These are phyloP conservation scores for Castanopsis chinensis DNA, from an alignment of 306 rosid genomes.

Conservation along the genomic window DNA sequence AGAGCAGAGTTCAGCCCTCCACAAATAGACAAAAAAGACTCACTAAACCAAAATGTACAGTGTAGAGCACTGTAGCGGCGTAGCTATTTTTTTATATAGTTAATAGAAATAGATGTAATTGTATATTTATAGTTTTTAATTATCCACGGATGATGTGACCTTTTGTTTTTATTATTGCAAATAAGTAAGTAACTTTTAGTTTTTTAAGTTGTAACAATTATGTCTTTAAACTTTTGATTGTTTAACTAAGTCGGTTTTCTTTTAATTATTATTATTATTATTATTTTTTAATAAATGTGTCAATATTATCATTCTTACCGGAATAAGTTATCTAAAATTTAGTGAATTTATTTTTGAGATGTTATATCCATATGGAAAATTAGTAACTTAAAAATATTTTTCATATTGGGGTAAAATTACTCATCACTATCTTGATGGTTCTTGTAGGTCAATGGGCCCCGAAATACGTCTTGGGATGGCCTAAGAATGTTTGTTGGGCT, in stretches of 20 bases:
- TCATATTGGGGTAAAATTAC: too few relatives aligned
- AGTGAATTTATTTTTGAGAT: neutral
- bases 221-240: neutral
- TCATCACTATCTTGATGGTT: too few relatives aligned
- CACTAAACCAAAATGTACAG: too few relatives aligned
- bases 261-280: neutral
- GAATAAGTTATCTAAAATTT: neutral
- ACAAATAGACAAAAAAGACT: too few relatives aligned
- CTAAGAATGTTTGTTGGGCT: too few relatives aligned
- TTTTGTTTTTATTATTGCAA: neutral
- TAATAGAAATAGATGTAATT: too few relatives aligned
- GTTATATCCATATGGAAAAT: neutral
- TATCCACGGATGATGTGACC: neutral
- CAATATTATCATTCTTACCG: neutral
- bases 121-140: neutral
- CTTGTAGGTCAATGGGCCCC: too few relatives aligned
- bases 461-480: too few relatives aligned
- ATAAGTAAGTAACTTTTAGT: neutral
- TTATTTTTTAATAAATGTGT: neutral
- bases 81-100: too few relatives aligned
- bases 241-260: neutral
- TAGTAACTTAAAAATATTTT: too few relatives aligned
- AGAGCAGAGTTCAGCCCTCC: too few relatives aligned
- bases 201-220: neutral
- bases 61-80: too few relatives aligned